Base-by-base conservation (phyloP, 2,329 filamentous ascomycete genomes). In the Nannizzia gypsea region DNA sequence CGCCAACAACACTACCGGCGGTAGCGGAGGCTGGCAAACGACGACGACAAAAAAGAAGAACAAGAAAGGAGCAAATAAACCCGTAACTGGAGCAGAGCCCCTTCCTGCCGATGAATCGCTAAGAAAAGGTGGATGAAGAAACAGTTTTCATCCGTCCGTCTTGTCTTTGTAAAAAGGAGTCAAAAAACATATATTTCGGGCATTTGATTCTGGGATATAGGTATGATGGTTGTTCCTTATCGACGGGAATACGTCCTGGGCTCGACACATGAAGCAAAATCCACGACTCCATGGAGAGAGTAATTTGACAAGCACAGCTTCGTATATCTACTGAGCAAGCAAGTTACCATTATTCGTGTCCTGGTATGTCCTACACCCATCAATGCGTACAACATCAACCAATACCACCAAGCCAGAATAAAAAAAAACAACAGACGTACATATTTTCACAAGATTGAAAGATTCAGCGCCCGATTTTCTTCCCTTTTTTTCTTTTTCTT, bases 121-220 rank as follows among this genome's bases (percentile, higher is more conserved):
- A 65, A 70, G 75, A 58, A 78, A 78, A 66, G 76, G 76, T 20
- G 76, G 76, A 28, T 78, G 69, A 76, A 56, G 26, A 24, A 40
- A 26, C 20, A 26, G 54, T 4, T 24, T 13, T 6, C 15, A 15
- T 34, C 17, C 5, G 24, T 26, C 31, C 24, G 26, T 26, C n/a
- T 54, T 54, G 24, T 24, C 26, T 26, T 31, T 31, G 31, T 36
- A 36, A 36, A 36, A 54, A 44, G 15, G 15, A 38, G 17, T 13
- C 9, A 36, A 36, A 56, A 56, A 20, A 6, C 20, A 31, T n/a
- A 34, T 54, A 34, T 54, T 54, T 54, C 50, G 26, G 50, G 50
- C 34, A 54, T 54, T 22, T 54, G 46, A 54, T 54, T 54, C 50
- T 17, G 50, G 50, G 50, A 54, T 54, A 54, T 34, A 36, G 50